phyloP scores from a whole-genome alignment of 2,329 filamentous ascomycete species.

The Polytolypa hystricis region DNA sequence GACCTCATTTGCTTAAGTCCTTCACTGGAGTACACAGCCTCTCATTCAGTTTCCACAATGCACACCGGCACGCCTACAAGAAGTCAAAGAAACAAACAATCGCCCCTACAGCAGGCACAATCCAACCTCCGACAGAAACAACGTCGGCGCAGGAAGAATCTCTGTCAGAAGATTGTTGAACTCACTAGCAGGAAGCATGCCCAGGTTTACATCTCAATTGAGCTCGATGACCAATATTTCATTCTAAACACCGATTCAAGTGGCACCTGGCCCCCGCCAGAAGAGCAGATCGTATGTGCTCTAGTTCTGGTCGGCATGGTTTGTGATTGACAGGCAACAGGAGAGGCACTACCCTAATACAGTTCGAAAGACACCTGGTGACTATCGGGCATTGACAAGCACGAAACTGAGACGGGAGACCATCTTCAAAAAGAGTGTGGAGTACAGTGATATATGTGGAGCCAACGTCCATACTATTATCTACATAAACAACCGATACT shows the following conservation, averaged over 20 bases:
- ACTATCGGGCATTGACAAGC: conserved; percentile 11
- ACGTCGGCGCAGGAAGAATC: background rate
- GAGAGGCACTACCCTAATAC: conserved; percentile 4
- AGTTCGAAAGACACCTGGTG: conserved; percentile 3
- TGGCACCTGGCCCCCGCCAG: conserved; percentile 1
- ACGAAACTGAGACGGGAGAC: background rate
- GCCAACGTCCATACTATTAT: conserved; percentile 1
- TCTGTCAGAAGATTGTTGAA: background rate
- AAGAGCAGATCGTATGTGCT: conserved; percentile 5
- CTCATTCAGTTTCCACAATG: too few relatives aligned
- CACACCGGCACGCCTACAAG: too few relatives aligned
- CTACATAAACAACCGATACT: conserved; percentile 1
- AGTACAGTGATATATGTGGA: conserved; percentile 3
- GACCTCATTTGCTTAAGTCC: too few relatives aligned
- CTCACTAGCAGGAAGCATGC: background rate
- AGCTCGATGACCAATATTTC: conserved; percentile 4
- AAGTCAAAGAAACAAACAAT: too few relatives aligned
- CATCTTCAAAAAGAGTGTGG: conserved; percentile 2
- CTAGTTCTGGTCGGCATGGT: background rate
- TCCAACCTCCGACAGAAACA: background rate
- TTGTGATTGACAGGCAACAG: conserved; percentile 3
- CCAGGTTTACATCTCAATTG: conserved; percentile 2
- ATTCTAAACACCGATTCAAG: conserved; percentile 4
- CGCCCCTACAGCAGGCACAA: background rate
- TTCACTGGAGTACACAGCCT: too few relatives aligned